Percentiles rank a stretch among this genome's conserved stretches.
Evolutionary conservation across 768 basidiomycete genomes (phyloP).

Genomic region (Calocera viscosa): DNA sequence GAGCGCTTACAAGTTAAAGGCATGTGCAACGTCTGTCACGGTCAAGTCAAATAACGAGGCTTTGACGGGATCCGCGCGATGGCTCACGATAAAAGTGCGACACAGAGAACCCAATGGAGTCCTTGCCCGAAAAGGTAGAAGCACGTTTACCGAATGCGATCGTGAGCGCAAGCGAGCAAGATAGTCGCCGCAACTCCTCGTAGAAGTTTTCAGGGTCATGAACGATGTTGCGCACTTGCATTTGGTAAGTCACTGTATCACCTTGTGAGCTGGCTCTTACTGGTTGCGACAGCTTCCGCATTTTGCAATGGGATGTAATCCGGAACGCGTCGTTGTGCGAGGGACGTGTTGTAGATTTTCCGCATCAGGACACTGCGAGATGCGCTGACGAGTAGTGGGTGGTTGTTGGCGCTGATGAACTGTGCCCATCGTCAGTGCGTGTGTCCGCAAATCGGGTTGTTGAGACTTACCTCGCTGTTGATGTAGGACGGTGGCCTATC

Average conservation of each 20-base stretch:
- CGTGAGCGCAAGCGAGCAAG: not conserved
- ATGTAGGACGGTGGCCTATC: not conserved
- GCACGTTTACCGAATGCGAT: constrained; percentile 4
- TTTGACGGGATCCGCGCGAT: not conserved
- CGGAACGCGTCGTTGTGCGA: not conserved
- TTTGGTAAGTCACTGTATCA: not conserved
- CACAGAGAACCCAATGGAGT: not conserved
- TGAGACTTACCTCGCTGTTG: not conserved
- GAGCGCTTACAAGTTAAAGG: not conserved
- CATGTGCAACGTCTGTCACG: constrained; percentile 2
- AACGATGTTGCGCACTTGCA: not conserved
- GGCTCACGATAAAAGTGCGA: not conserved
- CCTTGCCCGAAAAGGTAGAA: constrained; percentile 6
- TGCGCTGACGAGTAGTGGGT: not conserved
- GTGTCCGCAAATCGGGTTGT: not conserved
- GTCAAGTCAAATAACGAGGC: not conserved
- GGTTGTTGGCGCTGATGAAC: constrained; percentile 8
- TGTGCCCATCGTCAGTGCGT: not conserved
- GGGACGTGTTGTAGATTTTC: not conserved
- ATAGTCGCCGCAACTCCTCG: constrained; percentile 2
- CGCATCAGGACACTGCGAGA: constrained; percentile 1
- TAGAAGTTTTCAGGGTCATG: constrained; percentile 7
- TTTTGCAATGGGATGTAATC: not conserved
- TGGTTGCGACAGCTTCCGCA: not conserved
- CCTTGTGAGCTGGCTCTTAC: not conserved